phyloP scores from a whole-genome alignment of 306 rosid genomes.

The Boehmeria nivea region DNA sequence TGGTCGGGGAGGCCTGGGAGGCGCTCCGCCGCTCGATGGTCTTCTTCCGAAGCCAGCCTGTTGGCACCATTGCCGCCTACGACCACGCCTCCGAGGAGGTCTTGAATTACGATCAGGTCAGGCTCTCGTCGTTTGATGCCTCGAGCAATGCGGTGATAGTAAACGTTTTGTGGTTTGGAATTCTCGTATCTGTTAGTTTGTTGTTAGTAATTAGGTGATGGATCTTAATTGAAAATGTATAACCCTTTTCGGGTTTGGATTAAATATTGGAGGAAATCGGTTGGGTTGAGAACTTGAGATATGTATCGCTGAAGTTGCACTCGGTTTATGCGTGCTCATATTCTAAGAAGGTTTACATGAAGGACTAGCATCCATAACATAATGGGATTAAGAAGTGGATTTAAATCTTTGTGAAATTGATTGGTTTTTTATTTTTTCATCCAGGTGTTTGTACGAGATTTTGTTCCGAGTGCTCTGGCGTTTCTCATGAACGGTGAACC shows the following conservation, averaged over 20 bases:
- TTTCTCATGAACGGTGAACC: slow-evolving; percentile 95
- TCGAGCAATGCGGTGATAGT: not conserved
- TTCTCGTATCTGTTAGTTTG: no score
- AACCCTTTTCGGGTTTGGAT: no score
- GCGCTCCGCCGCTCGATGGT: slow-evolving; percentile 75
- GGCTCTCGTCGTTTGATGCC: not conserved
- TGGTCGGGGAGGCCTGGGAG: slow-evolving; percentile 96
- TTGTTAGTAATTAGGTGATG: not conserved
- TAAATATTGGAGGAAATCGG: no score
- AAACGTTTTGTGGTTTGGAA: no score
- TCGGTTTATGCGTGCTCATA: no score
- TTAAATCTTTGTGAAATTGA: no score
- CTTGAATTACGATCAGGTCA: slow-evolving; percentile 82
- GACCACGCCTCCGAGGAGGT: slow-evolving; percentile 88
- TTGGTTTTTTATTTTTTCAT: no score
- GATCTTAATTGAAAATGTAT: not conserved
- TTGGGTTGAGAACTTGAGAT: no score
- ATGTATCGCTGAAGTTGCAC: no score
- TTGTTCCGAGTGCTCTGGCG: slow-evolving; percentile 89
- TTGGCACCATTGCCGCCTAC: slow-evolving; percentile 81
- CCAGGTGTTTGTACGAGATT: slow-evolving; percentile 87
- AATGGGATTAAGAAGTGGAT: not conserved
- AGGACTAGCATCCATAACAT: not conserved
- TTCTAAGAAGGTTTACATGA: not conserved
- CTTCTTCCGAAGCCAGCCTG: slow-evolving; percentile 61